Evolutionary conservation across 2,329 filamentous ascomycete species (phyloP), one percentile per base, ranked within the genome.

Genomic region (Alternaria burnsii): DNA sequence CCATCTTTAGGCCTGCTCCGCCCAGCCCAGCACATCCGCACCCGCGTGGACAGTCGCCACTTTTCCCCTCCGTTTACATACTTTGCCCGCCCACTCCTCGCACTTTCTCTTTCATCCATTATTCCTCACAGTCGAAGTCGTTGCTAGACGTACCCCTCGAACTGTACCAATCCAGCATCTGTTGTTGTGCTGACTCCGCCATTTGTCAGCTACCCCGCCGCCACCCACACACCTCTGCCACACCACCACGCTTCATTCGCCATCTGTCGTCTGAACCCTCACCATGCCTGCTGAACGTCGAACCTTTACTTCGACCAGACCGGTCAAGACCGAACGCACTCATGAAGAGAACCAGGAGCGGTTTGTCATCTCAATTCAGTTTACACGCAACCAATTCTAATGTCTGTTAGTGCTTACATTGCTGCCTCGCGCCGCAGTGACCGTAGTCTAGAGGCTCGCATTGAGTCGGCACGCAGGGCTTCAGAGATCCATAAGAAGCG

Each of bases 401-500:
- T 69, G 66, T 47, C 22, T 26, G 28, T 9, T 71, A 90, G 94
- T 73, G 94, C 94, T 22, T 97, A 96, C 76, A 95, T 97, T 69
- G 94, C 94, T 12, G 94, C 94, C 4, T 97, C 94, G 6, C 85
- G 94, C 66, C 86, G 94, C 66, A 91, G 91, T 70, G 94, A 97
- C 73, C 88, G 94, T 55, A 94, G 91, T 73, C 82, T 97, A 16
- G 93, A 97, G 78, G 93, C 93, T 14, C 88, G 94, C 26, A 86
- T 97, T 18, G 91, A 97, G 76, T 97, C 94, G 3, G 94, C 94
- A 14, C 86, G 88, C 52, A 88, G 92, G 79, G 94, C 94, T 6
- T 97, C 94, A n/a, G 89, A 93, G 71, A 92, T 97, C 38, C 94
- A 97, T 84, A 93, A 93, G 81, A 87, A 89, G 76, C 88, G 93